Evolutionary conservation across 202 grass and related monocot genomes (phyloP).

Genomic region (Panicum hallii): DNA sequence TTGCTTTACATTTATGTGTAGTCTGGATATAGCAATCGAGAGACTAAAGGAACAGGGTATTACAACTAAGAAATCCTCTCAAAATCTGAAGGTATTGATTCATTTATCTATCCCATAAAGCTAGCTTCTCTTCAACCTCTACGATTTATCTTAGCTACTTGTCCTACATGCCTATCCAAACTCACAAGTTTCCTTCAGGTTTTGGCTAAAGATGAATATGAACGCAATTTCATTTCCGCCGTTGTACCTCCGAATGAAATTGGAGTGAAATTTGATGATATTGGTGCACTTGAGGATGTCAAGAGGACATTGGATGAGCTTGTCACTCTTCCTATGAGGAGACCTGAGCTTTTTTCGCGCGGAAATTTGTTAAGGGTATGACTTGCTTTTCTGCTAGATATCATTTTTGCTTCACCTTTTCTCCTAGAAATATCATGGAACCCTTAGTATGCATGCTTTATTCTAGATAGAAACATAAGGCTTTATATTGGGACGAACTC

Average conservation of each 20-base stretch:
- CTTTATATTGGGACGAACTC: slow-evolving; percentile 15
- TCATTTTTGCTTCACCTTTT: slow-evolving; percentile 16
- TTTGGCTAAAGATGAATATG: slow-evolving; percentile 93
- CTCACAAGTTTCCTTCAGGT: slow-evolving; percentile 58
- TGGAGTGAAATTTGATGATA: slow-evolving; percentile 96
- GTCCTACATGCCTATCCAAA: slow-evolving; percentile 12
- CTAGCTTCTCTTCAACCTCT: slow-evolving; percentile 30
- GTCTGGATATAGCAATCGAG: slow-evolving; percentile 82
- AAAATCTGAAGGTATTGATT: slow-evolving; percentile 76
- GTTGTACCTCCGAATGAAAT: slow-evolving; percentile 93
- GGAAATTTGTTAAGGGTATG: slow-evolving; percentile 94
- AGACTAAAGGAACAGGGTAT: slow-evolving; percentile 75
- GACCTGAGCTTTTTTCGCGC: slow-evolving; percentile 88
- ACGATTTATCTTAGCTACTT: slow-evolving; percentile 31
- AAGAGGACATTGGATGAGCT: slow-evolving; percentile 96
- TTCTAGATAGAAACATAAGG: not conserved
- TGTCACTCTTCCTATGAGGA: slow-evolving; percentile 94
- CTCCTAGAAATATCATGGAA: slow-evolving; percentile 26
- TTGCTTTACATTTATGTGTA: slow-evolving; percentile 48
- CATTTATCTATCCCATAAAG: slow-evolving; percentile 35
- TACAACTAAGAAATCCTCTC: slow-evolving; percentile 77
- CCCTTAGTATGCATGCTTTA: slow-evolving; percentile 23
- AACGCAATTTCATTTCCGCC: slow-evolving; percentile 87
- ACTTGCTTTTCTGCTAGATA: slow-evolving; percentile 37
- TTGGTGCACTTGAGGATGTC: slow-evolving; percentile 91